A percentile compares a stretch with the other conserved stretches of the same genome.
These are phyloP conservation scores for Sporothrix globosa DNA, from an alignment of 2,329 filamentous ascomycete species.

Conservation along the genomic window DNA sequence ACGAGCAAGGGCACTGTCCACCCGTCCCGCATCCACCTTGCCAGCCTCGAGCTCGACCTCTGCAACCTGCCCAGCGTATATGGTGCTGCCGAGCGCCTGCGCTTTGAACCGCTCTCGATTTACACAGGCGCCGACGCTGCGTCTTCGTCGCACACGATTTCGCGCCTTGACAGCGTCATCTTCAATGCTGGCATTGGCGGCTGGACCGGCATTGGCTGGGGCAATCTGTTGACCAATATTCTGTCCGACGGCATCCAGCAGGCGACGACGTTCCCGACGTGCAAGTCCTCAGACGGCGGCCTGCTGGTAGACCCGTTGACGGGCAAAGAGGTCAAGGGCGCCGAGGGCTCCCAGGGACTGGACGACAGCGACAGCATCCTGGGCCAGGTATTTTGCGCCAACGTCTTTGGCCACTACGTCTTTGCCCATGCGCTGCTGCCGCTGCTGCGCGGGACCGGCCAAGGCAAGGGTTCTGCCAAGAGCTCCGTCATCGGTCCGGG, in stretches of 20 bases:
- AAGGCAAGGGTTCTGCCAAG: constrained; percentile 41
- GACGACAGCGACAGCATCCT: constrained; percentile 59
- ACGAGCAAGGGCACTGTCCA: constrained; percentile 52
- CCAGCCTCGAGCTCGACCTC: constrained; percentile 63
- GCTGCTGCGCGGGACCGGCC: constrained; percentile 59
- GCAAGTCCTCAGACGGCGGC: constrained; percentile 65
- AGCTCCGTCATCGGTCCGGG: constrained; percentile 29
- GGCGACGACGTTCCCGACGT: constrained; percentile 75
- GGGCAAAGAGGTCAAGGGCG: constrained; percentile 41
- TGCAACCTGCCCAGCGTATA: constrained; percentile 60
- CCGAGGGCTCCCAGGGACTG: constrained; percentile 40
- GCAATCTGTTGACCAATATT: constrained; percentile 56
- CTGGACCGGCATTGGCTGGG: constrained; percentile 79
- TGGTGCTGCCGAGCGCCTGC: constrained; percentile 52
- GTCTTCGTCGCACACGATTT: constrained; percentile 52
- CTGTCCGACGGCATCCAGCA: constrained; percentile 65
- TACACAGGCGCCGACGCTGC: constrained; percentile 42
- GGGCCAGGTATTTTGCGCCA: constrained; percentile 84
- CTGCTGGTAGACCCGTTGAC: constrained; percentile 50
- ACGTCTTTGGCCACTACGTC: constrained; percentile 94
- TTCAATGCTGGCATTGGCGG: constrained; percentile 89
- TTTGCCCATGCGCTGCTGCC: constrained; percentile 79
- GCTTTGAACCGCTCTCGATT: constrained; percentile 52
- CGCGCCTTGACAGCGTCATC: constrained; percentile 76
- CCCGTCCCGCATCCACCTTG: constrained; percentile 59